Evolutionary conservation across 257 asterid genomes (phyloP).

Genomic region (Solanum habrochaites): DNA sequence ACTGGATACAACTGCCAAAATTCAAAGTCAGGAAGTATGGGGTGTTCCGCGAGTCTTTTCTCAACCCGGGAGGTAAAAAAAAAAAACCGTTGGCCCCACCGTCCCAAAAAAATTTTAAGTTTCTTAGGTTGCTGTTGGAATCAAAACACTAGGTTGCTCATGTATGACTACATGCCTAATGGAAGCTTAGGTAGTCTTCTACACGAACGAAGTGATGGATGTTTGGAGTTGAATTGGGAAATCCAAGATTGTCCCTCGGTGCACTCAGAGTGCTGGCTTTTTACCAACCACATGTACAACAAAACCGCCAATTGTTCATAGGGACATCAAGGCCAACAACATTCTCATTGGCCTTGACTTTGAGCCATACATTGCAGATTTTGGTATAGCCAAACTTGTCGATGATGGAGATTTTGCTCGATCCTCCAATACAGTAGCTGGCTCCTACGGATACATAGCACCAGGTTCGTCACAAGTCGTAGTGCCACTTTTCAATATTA

Average conservation of each 20-base stretch:
- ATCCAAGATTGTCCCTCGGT: slow-evolving; percentile 52
- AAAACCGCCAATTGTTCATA: slow-evolving; percentile 73
- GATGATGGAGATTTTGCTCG: slow-evolving; percentile 53
- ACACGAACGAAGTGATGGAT: slow-evolving; percentile 47
- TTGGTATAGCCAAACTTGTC: slow-evolving; percentile 74
- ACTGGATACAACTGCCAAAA: slow-evolving; percentile 15
- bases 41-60: slow-evolving; percentile 56
- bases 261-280: slow-evolving; percentile 73
- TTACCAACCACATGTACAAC: slow-evolving; percentile 83
- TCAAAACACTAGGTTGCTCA: slow-evolving; percentile 51
- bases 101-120: slow-evolving; percentile 75
- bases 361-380: slow-evolving; percentile 87
- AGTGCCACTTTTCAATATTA: background rate
- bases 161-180: slow-evolving; percentile 88
- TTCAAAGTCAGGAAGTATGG: slow-evolving; percentile 15
- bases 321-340: slow-evolving; percentile 88
- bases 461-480: slow-evolving; percentile 43
- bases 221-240: slow-evolving; percentile 77
- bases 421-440: slow-evolving; percentile 68
- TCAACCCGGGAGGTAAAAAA: slow-evolving; percentile 76
- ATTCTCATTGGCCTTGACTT: slow-evolving; percentile 67
- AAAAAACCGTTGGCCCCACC: slow-evolving; percentile 69
- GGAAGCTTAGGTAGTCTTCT: slow-evolving; percentile 78
- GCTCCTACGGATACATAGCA: slow-evolving; percentile 86
- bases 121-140: slow-evolving; percentile 92